Percentiles rank a stretch among this genome's conserved stretches.
These are phyloP conservation scores for Citrus glauca DNA, from an alignment of 345 rosid genomes.

Conservation along the genomic window DNA sequence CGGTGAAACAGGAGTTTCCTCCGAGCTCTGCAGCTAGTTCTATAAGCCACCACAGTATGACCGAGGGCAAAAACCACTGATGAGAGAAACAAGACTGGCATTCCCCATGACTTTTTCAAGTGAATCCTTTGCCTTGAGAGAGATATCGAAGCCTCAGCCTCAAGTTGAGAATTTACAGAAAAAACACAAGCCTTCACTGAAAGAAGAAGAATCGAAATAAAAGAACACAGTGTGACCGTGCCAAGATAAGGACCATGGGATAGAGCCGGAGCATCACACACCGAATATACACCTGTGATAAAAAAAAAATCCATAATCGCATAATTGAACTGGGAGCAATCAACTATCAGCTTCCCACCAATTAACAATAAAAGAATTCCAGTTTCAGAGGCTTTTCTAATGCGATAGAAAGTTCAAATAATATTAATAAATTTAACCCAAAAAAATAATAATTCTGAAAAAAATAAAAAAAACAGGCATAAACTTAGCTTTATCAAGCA, in stretches of 20 bases:
- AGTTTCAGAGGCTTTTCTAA: neutral
- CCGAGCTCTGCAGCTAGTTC: slow-evolving; percentile 91
- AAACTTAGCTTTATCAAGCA: neutral
- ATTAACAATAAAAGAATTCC: neutral
- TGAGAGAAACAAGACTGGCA: slow-evolving; percentile 93
- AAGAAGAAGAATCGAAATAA: slow-evolving; percentile 62
- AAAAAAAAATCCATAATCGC: neutral
- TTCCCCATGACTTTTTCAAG: slow-evolving; percentile 94
- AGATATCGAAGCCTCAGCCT: slow-evolving; percentile 58
- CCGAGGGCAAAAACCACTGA: slow-evolving; percentile 94
- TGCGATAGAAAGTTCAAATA: neutral
- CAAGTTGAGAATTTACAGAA: slow-evolving; percentile 70
- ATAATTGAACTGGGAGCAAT: neutral
- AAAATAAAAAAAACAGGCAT: neutral
- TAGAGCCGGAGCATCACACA: slow-evolving; percentile 71
- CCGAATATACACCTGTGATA: slow-evolving; percentile 70
- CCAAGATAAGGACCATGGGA: slow-evolving; percentile 92
- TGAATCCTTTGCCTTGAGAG: slow-evolving; percentile 71
- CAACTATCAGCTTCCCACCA: neutral
- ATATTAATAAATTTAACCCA: too few species aligned
- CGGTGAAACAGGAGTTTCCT: slow-evolving; percentile 87
- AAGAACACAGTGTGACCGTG: slow-evolving; percentile 71
- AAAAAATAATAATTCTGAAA: neutral
- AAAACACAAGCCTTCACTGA: slow-evolving; percentile 83
- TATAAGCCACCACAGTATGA: slow-evolving; percentile 79